These are phyloP conservation scores for Candida pini DNA, from an alignment of 805 yeast species.

Conservation along the genomic window DNA sequence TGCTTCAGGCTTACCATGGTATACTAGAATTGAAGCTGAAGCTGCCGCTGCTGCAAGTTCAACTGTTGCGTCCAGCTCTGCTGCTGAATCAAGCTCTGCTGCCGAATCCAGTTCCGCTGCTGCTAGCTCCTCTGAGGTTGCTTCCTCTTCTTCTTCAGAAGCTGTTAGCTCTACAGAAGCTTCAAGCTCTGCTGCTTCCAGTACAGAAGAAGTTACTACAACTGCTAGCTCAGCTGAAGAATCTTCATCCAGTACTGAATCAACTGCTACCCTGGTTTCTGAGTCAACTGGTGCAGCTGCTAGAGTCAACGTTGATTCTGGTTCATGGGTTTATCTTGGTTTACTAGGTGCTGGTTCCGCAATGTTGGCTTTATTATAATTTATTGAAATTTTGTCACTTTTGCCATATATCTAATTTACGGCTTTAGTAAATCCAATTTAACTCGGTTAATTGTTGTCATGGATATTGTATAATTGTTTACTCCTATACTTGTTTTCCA, in stretches of 20 bases:
- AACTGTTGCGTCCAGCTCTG: slow-evolving; percentile 9
- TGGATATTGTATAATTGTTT: too few relatives aligned
- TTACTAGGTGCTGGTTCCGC: too few relatives aligned
- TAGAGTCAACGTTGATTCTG: neutral
- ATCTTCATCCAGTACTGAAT: slow-evolving; percentile 7
- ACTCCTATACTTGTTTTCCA: too few relatives aligned
- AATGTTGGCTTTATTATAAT: slow-evolving; percentile 20
- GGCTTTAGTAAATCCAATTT: too few relatives aligned
- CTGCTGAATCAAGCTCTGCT: slow-evolving; percentile 9
- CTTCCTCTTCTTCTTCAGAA: neutral
- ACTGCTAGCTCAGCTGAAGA: slow-evolving; percentile 4
- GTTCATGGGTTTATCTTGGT: too few relatives aligned
- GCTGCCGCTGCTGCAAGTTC: slow-evolving; percentile 10
- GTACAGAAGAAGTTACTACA: slow-evolving; percentile 3
- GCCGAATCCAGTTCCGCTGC: slow-evolving; percentile 8
- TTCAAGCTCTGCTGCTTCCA: neutral
- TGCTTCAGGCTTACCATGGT: slow-evolving; percentile 32
- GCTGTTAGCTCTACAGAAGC: slow-evolving; percentile 1
- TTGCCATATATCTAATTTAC: too few relatives aligned
- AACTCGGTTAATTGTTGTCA: too few relatives aligned
- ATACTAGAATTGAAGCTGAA: slow-evolving; percentile 24
- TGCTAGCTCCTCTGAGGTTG: slow-evolving; percentile 1
- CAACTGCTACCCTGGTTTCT: slow-evolving; percentile 9
- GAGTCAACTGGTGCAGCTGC: slow-evolving; percentile 10
- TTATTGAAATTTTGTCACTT: too few relatives aligned